Evolutionary conservation across 164 flowering plant species (phyloP).

Genomic region (Cinnamomum chago): DNA sequence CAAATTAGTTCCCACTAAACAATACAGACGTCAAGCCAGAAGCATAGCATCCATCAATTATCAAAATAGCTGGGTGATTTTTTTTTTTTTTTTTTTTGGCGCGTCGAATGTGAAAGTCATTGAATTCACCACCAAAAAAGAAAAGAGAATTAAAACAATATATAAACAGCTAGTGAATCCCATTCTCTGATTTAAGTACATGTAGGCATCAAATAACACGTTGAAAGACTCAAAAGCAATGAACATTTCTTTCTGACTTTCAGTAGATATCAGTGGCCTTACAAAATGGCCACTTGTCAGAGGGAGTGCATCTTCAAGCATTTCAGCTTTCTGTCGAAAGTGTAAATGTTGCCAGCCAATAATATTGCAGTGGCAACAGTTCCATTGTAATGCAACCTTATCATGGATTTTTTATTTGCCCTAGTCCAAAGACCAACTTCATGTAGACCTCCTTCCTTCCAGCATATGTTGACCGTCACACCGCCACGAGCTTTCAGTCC

Average conservation of each 20-base stretch:
- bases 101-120: neutral
- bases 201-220: neutral
- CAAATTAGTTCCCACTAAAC: neutral
- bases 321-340: slow-evolving; percentile 44
- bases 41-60: neutral
- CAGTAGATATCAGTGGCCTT: neutral
- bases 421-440: slow-evolving; percentile 62
- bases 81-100: no score
- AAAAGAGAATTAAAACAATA: no score
- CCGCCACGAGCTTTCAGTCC: slow-evolving; percentile 90
- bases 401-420: slow-evolving; percentile 24
- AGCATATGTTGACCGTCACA: slow-evolving; percentile 66
- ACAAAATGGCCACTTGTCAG: slow-evolving; percentile 6
- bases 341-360: slow-evolving; percentile 39
- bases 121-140: neutral
- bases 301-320: slow-evolving; percentile 36
- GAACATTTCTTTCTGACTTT: neutral
- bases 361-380: slow-evolving; percentile 27
- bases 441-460: slow-evolving; percentile 78
- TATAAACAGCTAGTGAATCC: neutral
- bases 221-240: neutral
- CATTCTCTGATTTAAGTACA: neutral
- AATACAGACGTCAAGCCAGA: neutral
- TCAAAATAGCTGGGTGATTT: neutral
- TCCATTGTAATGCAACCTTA: slow-evolving; percentile 55